Conservation (phyloP, 768 basidiomycete genomes). For the Amylocystis lapponica region DNA sequence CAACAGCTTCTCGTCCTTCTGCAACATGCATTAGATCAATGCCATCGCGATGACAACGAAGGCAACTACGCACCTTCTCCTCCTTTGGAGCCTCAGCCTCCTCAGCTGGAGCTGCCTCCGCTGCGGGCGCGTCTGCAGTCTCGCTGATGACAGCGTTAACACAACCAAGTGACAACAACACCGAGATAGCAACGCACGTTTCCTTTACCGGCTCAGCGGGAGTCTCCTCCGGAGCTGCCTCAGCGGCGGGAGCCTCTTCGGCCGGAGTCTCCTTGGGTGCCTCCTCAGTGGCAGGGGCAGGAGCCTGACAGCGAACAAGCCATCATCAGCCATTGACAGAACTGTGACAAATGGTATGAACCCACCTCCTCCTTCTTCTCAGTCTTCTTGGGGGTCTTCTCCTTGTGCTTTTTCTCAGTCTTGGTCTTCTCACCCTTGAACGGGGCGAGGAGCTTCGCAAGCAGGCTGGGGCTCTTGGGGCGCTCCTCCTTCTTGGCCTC, state of each 20-base stretch:
- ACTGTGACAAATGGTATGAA: not conserved
- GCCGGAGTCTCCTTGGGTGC: conserved; percentile 31
- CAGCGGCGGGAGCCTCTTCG: conserved; percentile 33
- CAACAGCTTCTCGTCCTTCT: conserved; percentile 37
- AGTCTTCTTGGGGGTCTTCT: conserved; percentile 71
- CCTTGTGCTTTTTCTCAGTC: conserved; percentile 58
- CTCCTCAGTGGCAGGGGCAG: conserved; percentile 35
- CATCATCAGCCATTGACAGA: not conserved
- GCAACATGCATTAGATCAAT: conserved; percentile 19
- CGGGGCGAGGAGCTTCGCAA: conserved; percentile 73
- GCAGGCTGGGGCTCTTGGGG: conserved; percentile 74
- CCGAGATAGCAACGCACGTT: conserved; percentile 40
- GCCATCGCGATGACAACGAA: not conserved
- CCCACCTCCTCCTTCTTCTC: conserved; percentile 68
- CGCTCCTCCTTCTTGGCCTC: conserved; percentile 69
- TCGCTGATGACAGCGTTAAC: conserved; percentile 31
- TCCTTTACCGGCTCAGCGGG: conserved; percentile 63
- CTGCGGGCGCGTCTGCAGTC: conserved; percentile 28
- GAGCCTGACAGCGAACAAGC: conserved; percentile 16
- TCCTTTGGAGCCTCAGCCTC: conserved; percentile 49
- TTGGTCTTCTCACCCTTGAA: conserved; percentile 56
- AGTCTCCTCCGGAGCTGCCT: conserved; percentile 36
- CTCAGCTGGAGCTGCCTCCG: conserved; percentile 29
- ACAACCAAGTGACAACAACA: conserved; percentile 2
- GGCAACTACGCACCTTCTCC: conserved; percentile 51